These are phyloP conservation scores for Paramyrothecium roridum DNA, from an alignment of 2,329 filamentous ascomycete species.

Conservation along the genomic window DNA sequence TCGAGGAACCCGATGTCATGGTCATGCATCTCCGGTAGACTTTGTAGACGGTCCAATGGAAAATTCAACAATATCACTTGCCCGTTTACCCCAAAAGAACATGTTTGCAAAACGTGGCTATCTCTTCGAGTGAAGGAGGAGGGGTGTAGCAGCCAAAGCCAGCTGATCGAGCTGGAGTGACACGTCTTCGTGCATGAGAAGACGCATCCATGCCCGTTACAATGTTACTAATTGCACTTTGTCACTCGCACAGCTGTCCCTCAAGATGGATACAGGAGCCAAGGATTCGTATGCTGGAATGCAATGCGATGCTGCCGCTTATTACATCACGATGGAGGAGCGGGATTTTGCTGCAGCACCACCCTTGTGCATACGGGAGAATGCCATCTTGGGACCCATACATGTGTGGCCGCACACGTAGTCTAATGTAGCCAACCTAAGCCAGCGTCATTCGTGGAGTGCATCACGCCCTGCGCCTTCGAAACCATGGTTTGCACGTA, in stretches of 20 bases:
- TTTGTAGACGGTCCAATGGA: neutral
- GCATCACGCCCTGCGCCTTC: neutral
- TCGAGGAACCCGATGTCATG: constrained; percentile 88
- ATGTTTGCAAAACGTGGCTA: neutral
- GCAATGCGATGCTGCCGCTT: neutral
- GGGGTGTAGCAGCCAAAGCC: neutral
- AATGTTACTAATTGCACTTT: neutral
- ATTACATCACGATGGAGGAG: neutral
- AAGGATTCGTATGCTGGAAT: neutral
- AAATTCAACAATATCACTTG: neutral
- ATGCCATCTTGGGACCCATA: neutral
- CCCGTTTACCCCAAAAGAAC: neutral
- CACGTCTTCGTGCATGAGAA: neutral
- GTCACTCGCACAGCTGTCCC: neutral
- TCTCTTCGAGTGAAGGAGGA: too few species aligned
- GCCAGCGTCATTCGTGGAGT: neutral
- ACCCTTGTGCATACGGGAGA: neutral
- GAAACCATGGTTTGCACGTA: neutral
- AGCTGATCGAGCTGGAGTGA: neutral
- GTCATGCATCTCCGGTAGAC: constrained; percentile 71
- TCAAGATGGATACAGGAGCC: neutral
- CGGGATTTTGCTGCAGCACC: neutral
- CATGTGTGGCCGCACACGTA: neutral
- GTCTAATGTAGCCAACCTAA: neutral
- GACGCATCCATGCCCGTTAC: neutral